Base-by-base conservation (phyloP, 495 filamentous ascomycete species). In the Tuber brumale region DNA sequence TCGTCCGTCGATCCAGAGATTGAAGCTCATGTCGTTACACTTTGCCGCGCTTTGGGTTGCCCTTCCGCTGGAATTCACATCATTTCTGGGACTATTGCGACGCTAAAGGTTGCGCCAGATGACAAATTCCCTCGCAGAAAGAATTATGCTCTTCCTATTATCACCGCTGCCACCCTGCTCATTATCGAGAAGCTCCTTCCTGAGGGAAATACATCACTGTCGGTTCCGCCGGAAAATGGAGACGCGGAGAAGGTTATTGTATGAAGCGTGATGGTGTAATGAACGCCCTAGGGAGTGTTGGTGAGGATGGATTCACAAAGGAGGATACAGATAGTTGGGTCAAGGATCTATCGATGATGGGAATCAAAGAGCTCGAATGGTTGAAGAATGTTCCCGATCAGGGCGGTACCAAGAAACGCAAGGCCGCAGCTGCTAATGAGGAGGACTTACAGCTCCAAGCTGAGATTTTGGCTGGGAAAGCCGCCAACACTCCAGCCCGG, bases 11-110 rank as follows among this genome's bases (percentile, higher is more conserved):
- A 81, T 2, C 84, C 85, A 2, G 76, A 80, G 57, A 66, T 66
- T 35, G 35, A 31, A 66, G 57, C 57, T 35, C 57, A 27, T 85
- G 86, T 45, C 77, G 75, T 45, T 78, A 72, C 39, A 84, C 85
- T 71, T 81, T 83, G 45, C 84, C 91, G 77, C 86, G 85, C 42
- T 85, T 88, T 74, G 85, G 85, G 70, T 84, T 90, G 71, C 83
- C 87, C 80, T 31, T 71, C 72, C 1, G 84, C 83, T 18, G 75
- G 81, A n/a, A 89, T 89, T 9, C 90, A 93, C 83, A 87, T 93
- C 0, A 88, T 89, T 76, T 86, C 88, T 0, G 91, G 91, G 57
- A 86, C 92, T 3, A 88, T 87, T 14, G 88, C 88, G 12, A 66
- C 57, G 10, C 57, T 66, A 31, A 35, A 18, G 57, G 57, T 66